Percentiles rank a stretch among this genome's conserved stretches.
phyloP scores from a whole-genome alignment of 148 eudicot genomes.

The Pharnaceum exiguum region DNA sequence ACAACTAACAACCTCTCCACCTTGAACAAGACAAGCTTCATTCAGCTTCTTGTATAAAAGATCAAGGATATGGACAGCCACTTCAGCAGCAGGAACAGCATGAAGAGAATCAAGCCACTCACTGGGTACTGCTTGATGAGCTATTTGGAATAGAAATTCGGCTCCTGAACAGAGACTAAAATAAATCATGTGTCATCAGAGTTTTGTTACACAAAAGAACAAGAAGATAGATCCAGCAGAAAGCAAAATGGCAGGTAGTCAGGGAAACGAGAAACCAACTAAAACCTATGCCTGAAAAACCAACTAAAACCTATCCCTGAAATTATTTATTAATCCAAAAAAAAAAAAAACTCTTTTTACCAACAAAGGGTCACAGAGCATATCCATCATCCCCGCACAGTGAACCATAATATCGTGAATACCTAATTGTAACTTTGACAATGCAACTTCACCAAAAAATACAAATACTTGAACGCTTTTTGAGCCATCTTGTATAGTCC shows the following conservation, averaged over 20 bases:
- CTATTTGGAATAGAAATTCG: conserved; percentile 68
- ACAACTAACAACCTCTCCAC: conserved; percentile 67
- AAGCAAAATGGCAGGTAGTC: neutral
- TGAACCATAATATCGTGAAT: too few relatives aligned
- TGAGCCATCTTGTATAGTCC: too few relatives aligned
- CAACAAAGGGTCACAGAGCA: too few relatives aligned
- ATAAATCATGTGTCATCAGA: conserved; percentile 37
- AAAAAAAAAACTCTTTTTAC: too few relatives aligned
- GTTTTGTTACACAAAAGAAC: conserved; percentile 4
- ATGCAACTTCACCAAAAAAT: too few relatives aligned
- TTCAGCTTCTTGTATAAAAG: conserved; percentile 66
- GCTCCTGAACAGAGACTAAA: conserved; percentile 91
- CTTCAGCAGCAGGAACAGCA: conserved; percentile 65
- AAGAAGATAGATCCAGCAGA: neutral
- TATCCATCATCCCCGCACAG: too few relatives aligned
- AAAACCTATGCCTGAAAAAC: too few relatives aligned
- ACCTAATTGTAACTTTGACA: too few relatives aligned
- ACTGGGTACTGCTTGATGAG: conserved; percentile 65
- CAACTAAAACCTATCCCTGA: too few relatives aligned
- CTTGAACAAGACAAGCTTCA: conserved; percentile 77
- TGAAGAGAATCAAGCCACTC: conserved; percentile 42
- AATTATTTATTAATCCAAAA: too few relatives aligned
- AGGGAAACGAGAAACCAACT: too few relatives aligned
- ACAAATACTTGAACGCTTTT: too few relatives aligned
- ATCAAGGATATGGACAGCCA: conserved; percentile 75